Base-by-base conservation (phyloP, 2,329 filamentous ascomycete species). In the Colletotrichum spinosum region DNA sequence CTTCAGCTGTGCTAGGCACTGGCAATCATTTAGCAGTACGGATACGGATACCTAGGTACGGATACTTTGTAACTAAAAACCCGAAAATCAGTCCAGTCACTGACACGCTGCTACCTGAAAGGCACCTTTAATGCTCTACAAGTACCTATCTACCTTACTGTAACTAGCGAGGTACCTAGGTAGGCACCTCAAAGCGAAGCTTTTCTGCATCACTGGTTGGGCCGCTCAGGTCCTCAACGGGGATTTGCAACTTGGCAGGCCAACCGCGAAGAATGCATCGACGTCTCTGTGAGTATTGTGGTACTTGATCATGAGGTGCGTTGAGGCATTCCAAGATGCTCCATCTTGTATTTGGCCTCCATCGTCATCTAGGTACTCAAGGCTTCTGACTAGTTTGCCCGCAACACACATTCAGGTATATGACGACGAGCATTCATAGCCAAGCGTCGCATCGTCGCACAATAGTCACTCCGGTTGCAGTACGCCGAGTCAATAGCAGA, bases 251-350 rank as follows among this genome's bases (percentile, higher is more conserved):
- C 63, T 63, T 63, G 58, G 48, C 58, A 53, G 58, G 63, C 63
- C 63, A 66, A 66, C 63, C 60, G 46, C 52, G 37, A 50, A 66
- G 59, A 60, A 66, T 62, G 61, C 61, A 38, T 50, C n/a, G 49
- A 35, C 50, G 51, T 15, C 10, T 35, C 35, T 46, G 13, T 8
- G 45, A 37, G 41, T 33, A 35, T 25, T 12, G 57, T 34, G 46
- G 33, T 37, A 33, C 49, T 34, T 56, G 54, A 12, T 46, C 39
- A 17, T 17, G 15, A 17, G 9, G 38, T 13, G 3, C 4, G 9
- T 41, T 7, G 38, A 9, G 9, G 42, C 34, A 15, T 33, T 17
- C 35, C 8, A 17, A n/a, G 45, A 44, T 44, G 12, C 42, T 6
- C 42, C 45, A 25, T 25, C 4, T 5, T 25, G 25, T 5, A 25